Evolutionary conservation across 2,329 filamentous ascomycete genomes (phyloP).

Genomic region (Xylaria hypoxylon): DNA sequence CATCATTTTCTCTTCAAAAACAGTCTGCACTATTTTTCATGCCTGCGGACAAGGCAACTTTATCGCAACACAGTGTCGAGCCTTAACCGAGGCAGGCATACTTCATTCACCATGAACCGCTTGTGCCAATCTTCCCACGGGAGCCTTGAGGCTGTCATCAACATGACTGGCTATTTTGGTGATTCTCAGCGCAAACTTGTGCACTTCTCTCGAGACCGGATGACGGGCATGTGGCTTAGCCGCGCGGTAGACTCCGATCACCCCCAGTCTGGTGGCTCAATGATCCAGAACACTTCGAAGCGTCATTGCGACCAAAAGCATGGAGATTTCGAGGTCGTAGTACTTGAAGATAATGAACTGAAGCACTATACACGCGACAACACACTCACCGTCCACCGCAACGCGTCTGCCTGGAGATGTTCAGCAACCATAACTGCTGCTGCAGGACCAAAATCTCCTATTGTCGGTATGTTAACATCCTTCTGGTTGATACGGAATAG

Average conservation of each 20-base stretch:
- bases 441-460: background rate
- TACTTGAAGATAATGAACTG: constrained; percentile 33
- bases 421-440: background rate
- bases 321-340: constrained; percentile 39
- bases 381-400: too few relatives aligned
- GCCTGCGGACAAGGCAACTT: background rate
- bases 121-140: constrained; percentile 38
- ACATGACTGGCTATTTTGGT: constrained; percentile 21
- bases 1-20: background rate
- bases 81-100: background rate
- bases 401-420: constrained; percentile 14
- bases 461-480: too few relatives aligned
- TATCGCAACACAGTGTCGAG: background rate
- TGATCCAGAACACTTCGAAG: constrained; percentile 34
- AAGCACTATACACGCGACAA: constrained; percentile 38
- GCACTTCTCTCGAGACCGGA: constrained; percentile 31
- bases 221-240: constrained; percentile 25
- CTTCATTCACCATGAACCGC: constrained; percentile 37
- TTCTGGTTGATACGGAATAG: too few relatives aligned
- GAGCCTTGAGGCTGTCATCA: constrained; percentile 37
- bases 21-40: background rate
- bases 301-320: constrained; percentile 23
- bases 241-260: constrained; percentile 9
- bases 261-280: constrained; percentile 33
- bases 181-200: constrained; percentile 21